phyloP scores from a whole-genome alignment of 345 rosid genomes.

The Euphorbia peplus region DNA sequence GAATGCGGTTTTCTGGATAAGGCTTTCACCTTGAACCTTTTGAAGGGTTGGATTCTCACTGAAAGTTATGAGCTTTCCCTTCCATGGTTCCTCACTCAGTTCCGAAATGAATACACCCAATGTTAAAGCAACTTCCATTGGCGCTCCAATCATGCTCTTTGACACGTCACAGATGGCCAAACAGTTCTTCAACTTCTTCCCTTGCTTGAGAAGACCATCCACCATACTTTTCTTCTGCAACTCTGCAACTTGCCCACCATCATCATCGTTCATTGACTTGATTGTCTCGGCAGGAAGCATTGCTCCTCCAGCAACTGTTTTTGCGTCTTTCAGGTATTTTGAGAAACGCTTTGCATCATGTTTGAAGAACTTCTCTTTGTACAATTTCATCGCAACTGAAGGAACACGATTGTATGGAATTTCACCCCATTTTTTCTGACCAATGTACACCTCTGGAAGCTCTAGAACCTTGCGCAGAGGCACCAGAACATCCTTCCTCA shows the following conservation, averaged over 20 bases:
- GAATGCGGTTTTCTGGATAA: constrained; percentile 33
- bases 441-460: constrained; percentile 60
- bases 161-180: constrained; percentile 61
- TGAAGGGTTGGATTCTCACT: constrained; percentile 43
- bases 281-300: constrained; percentile 66
- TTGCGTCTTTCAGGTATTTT: constrained; percentile 39
- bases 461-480: constrained; percentile 51
- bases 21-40: constrained; percentile 33
- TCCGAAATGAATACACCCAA: constrained; percentile 52
- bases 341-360: constrained; percentile 49
- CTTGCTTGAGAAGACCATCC: constrained; percentile 43
- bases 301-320: constrained; percentile 56
- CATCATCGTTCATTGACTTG: constrained; percentile 28
- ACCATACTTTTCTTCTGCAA: constrained; percentile 65
- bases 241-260: constrained; percentile 53
- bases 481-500: constrained; percentile 50
- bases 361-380: constrained; percentile 47
- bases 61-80: constrained; percentile 58
- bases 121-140: constrained; percentile 59
- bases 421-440: constrained; percentile 43
- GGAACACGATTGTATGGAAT: constrained; percentile 60
- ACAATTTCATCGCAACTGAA: constrained; percentile 61
- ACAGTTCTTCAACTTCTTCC: constrained; percentile 48
- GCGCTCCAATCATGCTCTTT: constrained; percentile 42
- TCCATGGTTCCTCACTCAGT: constrained; percentile 66